These are phyloP conservation scores for Penicillium diatomitis DNA, from an alignment of 495 filamentous ascomycete species.

Conservation along the genomic window DNA sequence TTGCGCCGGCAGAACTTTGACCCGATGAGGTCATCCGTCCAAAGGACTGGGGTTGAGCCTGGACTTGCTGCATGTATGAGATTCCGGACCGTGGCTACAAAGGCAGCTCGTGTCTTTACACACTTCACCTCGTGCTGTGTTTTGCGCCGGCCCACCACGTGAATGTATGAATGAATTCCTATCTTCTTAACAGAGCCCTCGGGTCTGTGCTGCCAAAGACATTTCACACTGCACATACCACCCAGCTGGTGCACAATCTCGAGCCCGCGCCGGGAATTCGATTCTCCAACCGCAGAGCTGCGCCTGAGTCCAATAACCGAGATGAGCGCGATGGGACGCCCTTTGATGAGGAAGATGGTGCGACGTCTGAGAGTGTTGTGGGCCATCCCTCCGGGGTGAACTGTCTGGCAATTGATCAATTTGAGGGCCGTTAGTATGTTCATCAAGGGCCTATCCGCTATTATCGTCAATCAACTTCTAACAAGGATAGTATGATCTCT, in stretches of 20 bases:
- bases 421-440: conserved; percentile 67
- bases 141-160: background rate
- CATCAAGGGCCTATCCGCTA: background rate
- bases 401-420: conserved; percentile 62
- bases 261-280: conserved; percentile 53
- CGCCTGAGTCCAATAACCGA: conserved; percentile 4
- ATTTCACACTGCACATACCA: conserved; percentile 55
- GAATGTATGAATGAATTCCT: conserved; percentile 68
- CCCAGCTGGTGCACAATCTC: conserved; percentile 50
- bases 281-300: conserved; percentile 52
- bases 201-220: conserved; percentile 52
- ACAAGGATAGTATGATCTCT: conserved; percentile 57
- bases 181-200: conserved; percentile 61
- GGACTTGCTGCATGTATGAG: too few species aligned
- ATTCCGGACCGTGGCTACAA: too few species aligned
- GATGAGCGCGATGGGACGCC: conserved; percentile 3
- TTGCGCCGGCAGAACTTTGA: conserved; percentile 19
- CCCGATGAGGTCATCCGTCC: conserved; percentile 18
- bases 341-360: conserved; percentile 12
- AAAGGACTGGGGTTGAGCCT: too few species aligned
- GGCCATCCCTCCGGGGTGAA: conserved; percentile 73
- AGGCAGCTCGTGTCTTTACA: background rate
- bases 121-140: background rate
- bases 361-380: conserved; percentile 27
- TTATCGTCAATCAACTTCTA: background rate